phyloP scores from a whole-genome alignment of 139 green algal species.

The Chlamydomonas eustigma region DNA sequence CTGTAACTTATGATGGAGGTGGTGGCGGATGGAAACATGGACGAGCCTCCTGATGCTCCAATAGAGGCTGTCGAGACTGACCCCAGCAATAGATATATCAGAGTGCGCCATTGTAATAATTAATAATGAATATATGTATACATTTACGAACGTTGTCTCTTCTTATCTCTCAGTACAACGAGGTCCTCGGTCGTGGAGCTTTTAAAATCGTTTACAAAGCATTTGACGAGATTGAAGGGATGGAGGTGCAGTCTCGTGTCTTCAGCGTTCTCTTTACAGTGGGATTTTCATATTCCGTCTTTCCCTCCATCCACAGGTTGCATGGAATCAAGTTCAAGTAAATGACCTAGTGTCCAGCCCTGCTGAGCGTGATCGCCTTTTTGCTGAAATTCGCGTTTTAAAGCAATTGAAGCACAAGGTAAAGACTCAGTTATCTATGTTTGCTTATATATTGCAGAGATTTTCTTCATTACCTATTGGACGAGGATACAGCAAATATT shows the following conservation, averaged over 20 bases:
- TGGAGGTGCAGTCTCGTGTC: no score
- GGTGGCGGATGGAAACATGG: no score
- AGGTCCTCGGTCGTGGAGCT: constrained; percentile 85
- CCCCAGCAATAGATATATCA: background rate
- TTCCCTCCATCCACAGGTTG: constrained; percentile 57
- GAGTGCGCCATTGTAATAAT: background rate
- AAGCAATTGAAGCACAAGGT: constrained; percentile 94
- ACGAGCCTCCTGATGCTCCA: no score
- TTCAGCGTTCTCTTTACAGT: background rate
- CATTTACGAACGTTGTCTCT: background rate
- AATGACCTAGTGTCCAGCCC: constrained; percentile 49
- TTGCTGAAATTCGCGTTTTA: constrained; percentile 93
- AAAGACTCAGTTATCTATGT: background rate
- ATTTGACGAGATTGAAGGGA: constrained; percentile 92
- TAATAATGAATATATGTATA: background rate
- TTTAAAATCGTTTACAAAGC: constrained; percentile 99
- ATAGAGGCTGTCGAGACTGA: constrained; percentile 8
- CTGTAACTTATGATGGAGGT: no score
- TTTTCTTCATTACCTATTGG: no score
- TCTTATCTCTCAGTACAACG: constrained; percentile 54
- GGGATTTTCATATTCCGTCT: background rate
- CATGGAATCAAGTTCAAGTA: constrained; percentile 90
- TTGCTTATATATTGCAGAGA: no score
- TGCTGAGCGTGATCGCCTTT: constrained; percentile 81
- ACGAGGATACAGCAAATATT: no score